phyloP scores from a whole-genome alignment of 257 asterid genomes.

The Sherardia arvensis region DNA sequence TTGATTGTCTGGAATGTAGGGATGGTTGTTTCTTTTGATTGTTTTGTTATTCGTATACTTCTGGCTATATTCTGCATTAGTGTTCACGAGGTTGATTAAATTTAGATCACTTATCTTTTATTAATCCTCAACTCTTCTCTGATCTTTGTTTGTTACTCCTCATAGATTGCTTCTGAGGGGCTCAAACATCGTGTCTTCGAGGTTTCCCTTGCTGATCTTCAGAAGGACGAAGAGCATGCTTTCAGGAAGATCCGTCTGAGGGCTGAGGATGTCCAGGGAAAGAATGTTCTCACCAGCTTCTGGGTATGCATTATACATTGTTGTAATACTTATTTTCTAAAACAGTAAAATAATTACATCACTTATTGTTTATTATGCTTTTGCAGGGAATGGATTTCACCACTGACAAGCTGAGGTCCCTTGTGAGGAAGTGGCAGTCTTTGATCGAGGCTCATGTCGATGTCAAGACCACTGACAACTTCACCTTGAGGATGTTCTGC shows the following conservation, averaged over 20 bases:
- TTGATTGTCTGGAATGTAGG: too few species aligned
- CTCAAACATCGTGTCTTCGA: slow-evolving; percentile 85
- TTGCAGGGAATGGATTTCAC: slow-evolving; percentile 75
- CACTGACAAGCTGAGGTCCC: slow-evolving; percentile 71
- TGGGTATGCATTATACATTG: slow-evolving; percentile 29
- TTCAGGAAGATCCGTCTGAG: slow-evolving; percentile 84
- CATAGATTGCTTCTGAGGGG: slow-evolving; percentile 91
- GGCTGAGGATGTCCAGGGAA: slow-evolving; percentile 81
- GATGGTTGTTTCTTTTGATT: neutral
- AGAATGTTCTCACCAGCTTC: slow-evolving; percentile 69
- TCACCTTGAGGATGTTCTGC: slow-evolving; percentile 63
- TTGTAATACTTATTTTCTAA: neutral
- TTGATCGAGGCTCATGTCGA: slow-evolving; percentile 82
- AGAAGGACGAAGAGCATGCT: slow-evolving; percentile 69
- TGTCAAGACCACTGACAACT: slow-evolving; percentile 72
- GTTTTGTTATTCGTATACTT: neutral
- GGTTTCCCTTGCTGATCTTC: slow-evolving; percentile 82
- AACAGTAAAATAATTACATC: neutral
- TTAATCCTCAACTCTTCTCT: neutral
- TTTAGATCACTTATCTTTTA: too few species aligned
- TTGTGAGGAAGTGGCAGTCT: slow-evolving; percentile 68
- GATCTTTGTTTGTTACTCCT: neutral
- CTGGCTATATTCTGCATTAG: too few species aligned
- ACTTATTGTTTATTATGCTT: neutral
- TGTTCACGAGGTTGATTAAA: too few species aligned